phyloP scores from a whole-genome alignment of 257 asterid genomes.

The Plantago major region DNA sequence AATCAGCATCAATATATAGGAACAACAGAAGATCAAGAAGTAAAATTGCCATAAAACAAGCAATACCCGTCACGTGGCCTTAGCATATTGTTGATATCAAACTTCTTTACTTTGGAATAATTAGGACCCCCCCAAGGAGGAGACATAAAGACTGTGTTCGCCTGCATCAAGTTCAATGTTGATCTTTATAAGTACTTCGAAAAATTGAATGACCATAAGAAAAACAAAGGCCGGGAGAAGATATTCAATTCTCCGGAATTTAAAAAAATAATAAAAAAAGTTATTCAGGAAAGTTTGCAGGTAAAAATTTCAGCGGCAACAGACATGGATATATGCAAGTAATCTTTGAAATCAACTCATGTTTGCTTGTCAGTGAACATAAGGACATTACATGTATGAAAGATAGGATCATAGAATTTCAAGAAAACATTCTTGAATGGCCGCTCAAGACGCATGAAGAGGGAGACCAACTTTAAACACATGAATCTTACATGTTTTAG shows the following conservation, averaged over 20 bases:
- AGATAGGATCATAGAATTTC: too few relatives aligned
- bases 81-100: conserved; percentile 75
- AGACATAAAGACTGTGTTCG: conserved; percentile 72
- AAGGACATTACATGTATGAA: too few relatives aligned
- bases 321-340: too few relatives aligned
- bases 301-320: too few relatives aligned
- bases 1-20: conserved; percentile 12
- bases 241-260: too few relatives aligned
- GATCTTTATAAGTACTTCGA: background rate
- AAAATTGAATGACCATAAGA: background rate
- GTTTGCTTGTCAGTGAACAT: too few relatives aligned
- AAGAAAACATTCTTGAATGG: too few relatives aligned
- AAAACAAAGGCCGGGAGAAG: background rate
- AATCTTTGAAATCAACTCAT: too few relatives aligned
- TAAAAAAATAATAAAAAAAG: too few relatives aligned
- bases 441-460: too few relatives aligned
- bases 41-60: conserved; percentile 10
- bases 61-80: conserved; percentile 83
- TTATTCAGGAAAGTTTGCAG: too few relatives aligned
- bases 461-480: too few relatives aligned
- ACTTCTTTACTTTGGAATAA: conserved; percentile 61
- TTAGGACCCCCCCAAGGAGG: conserved; percentile 99
- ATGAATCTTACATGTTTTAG: background rate
- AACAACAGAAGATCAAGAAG: background rate
- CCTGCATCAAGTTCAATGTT: conserved; percentile 41